Percentiles rank a stretch among this genome's conserved stretches.
Conservation (phyloP, 1,139 yeast species). For the Pichia sp. region DNA sequence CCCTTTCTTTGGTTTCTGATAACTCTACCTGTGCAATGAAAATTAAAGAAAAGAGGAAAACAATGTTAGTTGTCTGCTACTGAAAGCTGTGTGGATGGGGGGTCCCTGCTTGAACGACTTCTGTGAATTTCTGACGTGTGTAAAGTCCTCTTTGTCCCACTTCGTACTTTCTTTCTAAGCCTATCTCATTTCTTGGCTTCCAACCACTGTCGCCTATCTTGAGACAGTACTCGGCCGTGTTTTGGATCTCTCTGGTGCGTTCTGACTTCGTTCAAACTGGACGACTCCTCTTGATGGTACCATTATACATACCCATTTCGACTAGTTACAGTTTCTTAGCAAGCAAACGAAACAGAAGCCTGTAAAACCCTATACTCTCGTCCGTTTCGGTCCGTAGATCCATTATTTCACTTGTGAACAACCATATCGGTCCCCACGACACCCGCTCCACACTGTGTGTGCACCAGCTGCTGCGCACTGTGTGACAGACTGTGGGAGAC, state of each 20-base stretch:
- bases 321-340: conserved; percentile 13
- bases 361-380: neutral
- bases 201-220: no score
- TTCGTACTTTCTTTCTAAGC: no score
- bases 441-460: neutral
- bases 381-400: neutral
- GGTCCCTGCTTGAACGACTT: no score
- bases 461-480: neutral
- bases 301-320: conserved; percentile 15
- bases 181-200: no score
- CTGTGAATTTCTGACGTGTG: no score
- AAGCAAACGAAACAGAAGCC: neutral
- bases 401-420: neutral
- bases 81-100: no score
- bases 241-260: no score
- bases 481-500: neutral
- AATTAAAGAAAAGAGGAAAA: no score
- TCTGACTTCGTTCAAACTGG: no score
- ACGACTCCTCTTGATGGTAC: neutral
- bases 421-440: neutral
- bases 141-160: no score
- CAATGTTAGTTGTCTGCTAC: no score
- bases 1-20: conserved; percentile 99
- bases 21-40: conserved; percentile 77
- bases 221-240: no score